Evolutionary conservation across 305 asterid species (phyloP), one percentile per base, ranked within the genome.

Genomic region (Euphrasia arctica): DNA sequence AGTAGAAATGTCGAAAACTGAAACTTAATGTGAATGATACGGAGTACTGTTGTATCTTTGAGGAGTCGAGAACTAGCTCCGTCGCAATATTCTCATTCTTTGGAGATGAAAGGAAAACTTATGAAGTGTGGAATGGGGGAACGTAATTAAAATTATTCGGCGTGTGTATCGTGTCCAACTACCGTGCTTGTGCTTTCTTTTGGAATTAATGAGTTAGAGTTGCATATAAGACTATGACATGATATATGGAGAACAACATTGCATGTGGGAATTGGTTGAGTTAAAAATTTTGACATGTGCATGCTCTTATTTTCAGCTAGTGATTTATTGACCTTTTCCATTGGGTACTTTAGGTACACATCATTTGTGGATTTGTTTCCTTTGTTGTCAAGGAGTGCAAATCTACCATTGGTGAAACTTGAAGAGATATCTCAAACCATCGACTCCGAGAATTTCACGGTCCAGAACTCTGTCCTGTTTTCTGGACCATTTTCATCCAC

Each of bases 361-460:
- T 77, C 96, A 63, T 92, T 89, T 75, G 67, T 60, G 9, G 93
- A 91, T 10, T 68, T 89, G 82, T 84, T 85, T 62, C 98, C 98
- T 8, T 72, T 87, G 79, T 69, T 92, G 56, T 79, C 97, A 11
- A 77, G 84, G 71, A 88, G 90, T 62, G 81, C 86, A 58, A 63
- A 71, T 27, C 75, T 89, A 60, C 85, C 90, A 27, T 68, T 83
- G 75, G 86, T 78, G 74, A 90, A 77, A 39, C 78, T 89, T 28
- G 97, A 92, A 72, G 95, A 91, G 79, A 91, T 91, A 73, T 91
- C 96, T 2, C 98, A 91, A 74, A 89, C 88, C 54, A 89, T 91
- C 9, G 88, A 89, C 70, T 83, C 96, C 0, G 74, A 54, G 62
- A 69, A 75, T 62, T 89, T 87, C 77, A 75, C 91, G 0, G 97